phyloP scores from a whole-genome alignment of 441 rosid genomes.

The Geranium incanum region DNA sequence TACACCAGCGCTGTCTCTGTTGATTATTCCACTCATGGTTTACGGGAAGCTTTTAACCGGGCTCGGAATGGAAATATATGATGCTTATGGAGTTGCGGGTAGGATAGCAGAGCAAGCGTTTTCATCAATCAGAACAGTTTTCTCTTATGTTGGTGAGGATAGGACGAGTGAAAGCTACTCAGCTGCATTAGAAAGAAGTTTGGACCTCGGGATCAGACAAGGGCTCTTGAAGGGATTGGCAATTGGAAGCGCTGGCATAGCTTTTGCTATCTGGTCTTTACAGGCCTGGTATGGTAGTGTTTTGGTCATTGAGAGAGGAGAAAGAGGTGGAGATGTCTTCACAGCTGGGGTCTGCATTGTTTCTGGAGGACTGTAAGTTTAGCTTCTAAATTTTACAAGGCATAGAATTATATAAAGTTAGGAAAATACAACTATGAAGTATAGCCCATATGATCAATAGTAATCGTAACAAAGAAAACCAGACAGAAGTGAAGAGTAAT shows the following conservation, averaged over 20 bases:
- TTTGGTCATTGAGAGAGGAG: slow-evolving; percentile 19
- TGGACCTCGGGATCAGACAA: slow-evolving; percentile 25
- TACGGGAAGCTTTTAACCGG: slow-evolving; percentile 18
- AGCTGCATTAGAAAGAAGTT: slow-evolving; percentile 16
- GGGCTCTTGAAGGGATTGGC: slow-evolving; percentile 24
- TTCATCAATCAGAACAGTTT: slow-evolving; percentile 26
- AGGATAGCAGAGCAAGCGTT: slow-evolving; percentile 21
- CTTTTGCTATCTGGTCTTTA: slow-evolving; percentile 24
- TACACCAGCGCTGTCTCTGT: slow-evolving; percentile 13
- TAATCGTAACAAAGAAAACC: too few species aligned
- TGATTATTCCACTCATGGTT: slow-evolving; percentile 19
- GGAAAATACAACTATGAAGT: too few species aligned
- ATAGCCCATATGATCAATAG: too few species aligned
- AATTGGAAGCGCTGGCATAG: slow-evolving; percentile 19
- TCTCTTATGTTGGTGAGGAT: slow-evolving; percentile 21
- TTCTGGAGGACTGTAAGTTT: slow-evolving; percentile 19
- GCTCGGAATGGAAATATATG: slow-evolving; percentile 17
- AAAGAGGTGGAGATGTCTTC: slow-evolving; percentile 19
- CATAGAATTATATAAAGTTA: too few species aligned
- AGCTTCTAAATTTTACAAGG: too few species aligned
- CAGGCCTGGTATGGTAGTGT: slow-evolving; percentile 25
- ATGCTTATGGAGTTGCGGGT: slow-evolving; percentile 12
- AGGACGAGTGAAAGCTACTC: slow-evolving; percentile 3
- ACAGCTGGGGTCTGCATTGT: slow-evolving; percentile 16
- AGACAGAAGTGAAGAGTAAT: too few species aligned